Percentiles rank a stretch among this genome's conserved stretches.
These are phyloP conservation scores for Malassezia caprae DNA, from an alignment of 1,284 basidiomycete genomes.

Conservation along the genomic window DNA sequence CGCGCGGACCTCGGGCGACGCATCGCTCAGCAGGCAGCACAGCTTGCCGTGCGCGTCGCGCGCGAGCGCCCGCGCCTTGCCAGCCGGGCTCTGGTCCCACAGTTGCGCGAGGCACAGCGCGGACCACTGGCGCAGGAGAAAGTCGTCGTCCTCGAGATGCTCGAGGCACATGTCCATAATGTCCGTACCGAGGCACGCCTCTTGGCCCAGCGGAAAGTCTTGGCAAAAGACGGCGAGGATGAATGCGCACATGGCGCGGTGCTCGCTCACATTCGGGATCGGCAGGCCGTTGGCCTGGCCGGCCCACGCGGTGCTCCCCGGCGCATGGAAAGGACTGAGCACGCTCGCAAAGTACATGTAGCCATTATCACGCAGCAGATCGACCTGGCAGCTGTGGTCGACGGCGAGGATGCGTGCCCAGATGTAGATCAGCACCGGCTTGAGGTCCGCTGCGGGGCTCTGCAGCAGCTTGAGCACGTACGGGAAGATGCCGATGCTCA, in stretches of 20 bases:
- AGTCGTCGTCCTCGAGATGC: constrained; percentile 73
- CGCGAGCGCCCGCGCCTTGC: constrained; percentile 74
- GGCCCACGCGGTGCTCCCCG: constrained; percentile 45
- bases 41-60: constrained; percentile 75
- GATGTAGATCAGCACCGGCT: constrained; percentile 97
- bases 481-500: constrained; percentile 98
- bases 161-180: constrained; percentile 84
- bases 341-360: constrained; percentile 46
- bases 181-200: constrained; percentile 69
- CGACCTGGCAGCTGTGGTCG: constrained; percentile 81
- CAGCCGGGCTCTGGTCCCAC: constrained; percentile 86
- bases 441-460: constrained; percentile 83
- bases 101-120: constrained; percentile 86
- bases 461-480: constrained; percentile 94
- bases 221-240: constrained; percentile 85
- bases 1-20: constrained; percentile 82
- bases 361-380: constrained; percentile 64
- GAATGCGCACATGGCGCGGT: constrained; percentile 98
- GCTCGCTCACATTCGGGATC: constrained; percentile 85
- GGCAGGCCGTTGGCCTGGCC: constrained; percentile 22
- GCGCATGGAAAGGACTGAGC: constrained; percentile 32
- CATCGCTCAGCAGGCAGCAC: constrained; percentile 70
- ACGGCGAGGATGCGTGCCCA: constrained; percentile 96
- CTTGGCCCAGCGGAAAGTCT: constrained; percentile 75
- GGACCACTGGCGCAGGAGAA: constrained; percentile 84